A percentile compares a stretch with the other conserved stretches of the same genome.
Evolutionary conservation across 208 protist species (phyloP).

Genomic region (Wallacemonas collosoma): DNA sequence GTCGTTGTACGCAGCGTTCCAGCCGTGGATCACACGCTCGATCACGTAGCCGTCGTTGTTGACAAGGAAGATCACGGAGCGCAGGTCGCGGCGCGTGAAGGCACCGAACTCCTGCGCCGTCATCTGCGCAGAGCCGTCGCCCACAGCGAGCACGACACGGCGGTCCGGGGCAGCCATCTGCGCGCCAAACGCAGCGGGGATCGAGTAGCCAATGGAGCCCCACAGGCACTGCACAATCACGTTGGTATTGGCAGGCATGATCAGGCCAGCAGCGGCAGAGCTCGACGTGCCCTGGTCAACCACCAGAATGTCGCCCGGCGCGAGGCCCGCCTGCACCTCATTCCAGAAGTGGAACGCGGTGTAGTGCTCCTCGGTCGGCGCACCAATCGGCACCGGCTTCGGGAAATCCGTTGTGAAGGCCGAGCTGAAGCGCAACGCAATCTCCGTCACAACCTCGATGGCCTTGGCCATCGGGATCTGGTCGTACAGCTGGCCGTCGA

Average conservation of each 20-base stretch:
- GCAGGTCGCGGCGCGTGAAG: slow-evolving; percentile 37
- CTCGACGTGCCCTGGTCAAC: slow-evolving; percentile 51
- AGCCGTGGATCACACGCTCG: slow-evolving; percentile 51
- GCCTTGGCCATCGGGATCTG: slow-evolving; percentile 34
- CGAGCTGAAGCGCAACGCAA: slow-evolving; percentile 10
- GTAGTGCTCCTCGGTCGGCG: slow-evolving; percentile 27
- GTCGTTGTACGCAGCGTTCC: slow-evolving; percentile 51
- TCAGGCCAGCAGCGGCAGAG: slow-evolving; percentile 27
- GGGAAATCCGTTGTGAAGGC: slow-evolving; percentile 15
- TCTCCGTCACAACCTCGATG: slow-evolving; percentile 23
- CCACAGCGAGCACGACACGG: slow-evolving; percentile 39
- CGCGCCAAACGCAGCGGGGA: slow-evolving; percentile 44
- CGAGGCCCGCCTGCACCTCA: slow-evolving; percentile 36
- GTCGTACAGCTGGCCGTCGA: slow-evolving; percentile 12
- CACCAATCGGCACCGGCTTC: slow-evolving; percentile 22
- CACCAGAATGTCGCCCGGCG: slow-evolving; percentile 39
- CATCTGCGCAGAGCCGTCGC: slow-evolving; percentile 46
- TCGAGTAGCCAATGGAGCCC: slow-evolving; percentile 47
- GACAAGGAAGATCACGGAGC: slow-evolving; percentile 40
- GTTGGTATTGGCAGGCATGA: slow-evolving; percentile 28
- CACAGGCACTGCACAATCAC: slow-evolving; percentile 38
- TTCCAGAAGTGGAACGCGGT: slow-evolving; percentile 38
- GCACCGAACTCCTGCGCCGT: slow-evolving; percentile 47
- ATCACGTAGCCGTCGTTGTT: slow-evolving; percentile 61
- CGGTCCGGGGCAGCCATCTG: slow-evolving; percentile 35